Evolutionary conservation across 2,329 filamentous ascomycete genomes (phyloP).

Genomic region (Apiospora kogelbergensis): DNA sequence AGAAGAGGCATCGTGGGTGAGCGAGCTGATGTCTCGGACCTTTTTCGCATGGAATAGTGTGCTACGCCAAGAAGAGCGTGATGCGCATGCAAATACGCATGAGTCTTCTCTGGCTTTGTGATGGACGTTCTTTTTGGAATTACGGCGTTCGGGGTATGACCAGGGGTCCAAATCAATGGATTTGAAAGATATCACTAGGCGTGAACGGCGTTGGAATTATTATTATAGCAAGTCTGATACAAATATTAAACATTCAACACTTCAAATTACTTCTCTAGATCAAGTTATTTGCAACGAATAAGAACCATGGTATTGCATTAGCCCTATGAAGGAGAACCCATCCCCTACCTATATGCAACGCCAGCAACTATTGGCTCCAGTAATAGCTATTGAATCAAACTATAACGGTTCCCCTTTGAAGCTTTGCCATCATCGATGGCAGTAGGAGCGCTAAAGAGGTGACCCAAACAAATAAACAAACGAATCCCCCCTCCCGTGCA

Average conservation of each 20-base stretch:
- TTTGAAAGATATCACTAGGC: neutral
- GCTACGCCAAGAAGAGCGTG: neutral
- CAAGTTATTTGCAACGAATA: neutral
- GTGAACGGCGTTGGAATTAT: neutral
- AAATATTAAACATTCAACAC: neutral
- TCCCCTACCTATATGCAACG: neutral
- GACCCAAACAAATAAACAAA: neutral
- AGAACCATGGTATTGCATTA: neutral
- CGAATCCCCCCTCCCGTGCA: neutral
- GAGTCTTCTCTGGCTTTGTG: neutral
- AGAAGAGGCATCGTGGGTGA: slow-evolving; percentile 16
- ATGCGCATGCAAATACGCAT: neutral
- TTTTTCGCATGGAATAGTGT: slow-evolving; percentile 16
- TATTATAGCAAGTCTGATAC: neutral
- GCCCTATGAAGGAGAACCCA: neutral
- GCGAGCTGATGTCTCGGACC: slow-evolving; percentile 14
- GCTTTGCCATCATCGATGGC: neutral
- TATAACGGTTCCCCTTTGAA: neutral
- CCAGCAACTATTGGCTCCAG: neutral
- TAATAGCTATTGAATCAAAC: neutral
- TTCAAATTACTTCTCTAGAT: neutral
- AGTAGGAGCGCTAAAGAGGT: neutral
- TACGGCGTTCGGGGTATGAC: neutral
- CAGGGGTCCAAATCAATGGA: neutral
- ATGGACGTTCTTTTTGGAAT: neutral